phyloP scores from a whole-genome alignment of 371 early-diverging fungal species.

The Smittium culicis region DNA sequence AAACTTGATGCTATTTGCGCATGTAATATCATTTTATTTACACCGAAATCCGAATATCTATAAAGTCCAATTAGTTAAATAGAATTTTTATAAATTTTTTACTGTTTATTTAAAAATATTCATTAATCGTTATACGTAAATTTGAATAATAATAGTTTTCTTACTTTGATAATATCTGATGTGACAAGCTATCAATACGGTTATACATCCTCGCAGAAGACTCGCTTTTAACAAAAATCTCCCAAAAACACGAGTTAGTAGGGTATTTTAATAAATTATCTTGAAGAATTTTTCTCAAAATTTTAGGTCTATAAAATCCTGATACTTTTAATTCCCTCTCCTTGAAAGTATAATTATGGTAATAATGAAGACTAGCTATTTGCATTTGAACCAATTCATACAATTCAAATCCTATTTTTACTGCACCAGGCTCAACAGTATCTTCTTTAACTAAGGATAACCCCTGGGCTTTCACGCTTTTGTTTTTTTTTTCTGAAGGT shows the following conservation, averaged over 20 bases:
- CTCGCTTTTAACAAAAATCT: not conserved
- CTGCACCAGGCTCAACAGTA: too few relatives aligned
- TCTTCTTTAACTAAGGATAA: too few relatives aligned
- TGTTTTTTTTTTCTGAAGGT: too few relatives aligned
- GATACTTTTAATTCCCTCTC: not conserved
- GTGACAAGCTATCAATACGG: constrained; percentile 1
- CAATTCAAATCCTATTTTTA: not conserved
- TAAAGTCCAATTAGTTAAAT: too few relatives aligned
- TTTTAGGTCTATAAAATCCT: not conserved
- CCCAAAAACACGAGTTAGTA: constrained; percentile 7
- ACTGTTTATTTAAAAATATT: too few relatives aligned
- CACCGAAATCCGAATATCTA: not conserved
- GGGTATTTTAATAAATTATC: not conserved
- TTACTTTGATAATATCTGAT: not conserved
- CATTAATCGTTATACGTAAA: too few relatives aligned
- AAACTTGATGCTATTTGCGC: not conserved
- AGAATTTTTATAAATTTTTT: too few relatives aligned
- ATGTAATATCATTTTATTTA: not conserved
- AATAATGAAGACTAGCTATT: constrained; percentile 2
- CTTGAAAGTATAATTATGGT: not conserved
- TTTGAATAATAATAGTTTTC: too few relatives aligned
- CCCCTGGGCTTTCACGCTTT: too few relatives aligned
- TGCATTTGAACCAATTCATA: not conserved
- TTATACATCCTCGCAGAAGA: not conserved
- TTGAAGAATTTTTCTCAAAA: not conserved